These are phyloP conservation scores for Scutellaria galericulata DNA, from an alignment of 257 asterid species.

Conservation along the genomic window DNA sequence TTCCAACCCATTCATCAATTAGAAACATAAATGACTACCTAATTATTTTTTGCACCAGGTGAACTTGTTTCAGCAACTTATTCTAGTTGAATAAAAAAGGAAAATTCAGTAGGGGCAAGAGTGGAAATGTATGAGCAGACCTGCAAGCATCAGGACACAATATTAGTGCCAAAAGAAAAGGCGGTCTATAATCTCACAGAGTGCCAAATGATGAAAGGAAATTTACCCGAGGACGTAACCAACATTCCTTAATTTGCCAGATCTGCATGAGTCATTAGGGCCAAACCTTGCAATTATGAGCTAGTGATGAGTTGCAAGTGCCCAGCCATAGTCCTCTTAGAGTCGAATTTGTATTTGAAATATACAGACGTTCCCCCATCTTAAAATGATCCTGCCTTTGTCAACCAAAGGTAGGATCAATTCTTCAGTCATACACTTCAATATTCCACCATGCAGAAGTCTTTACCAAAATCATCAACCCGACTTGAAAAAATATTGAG, in stretches of 20 bases:
- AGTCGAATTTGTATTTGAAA: slow-evolving; percentile 1
- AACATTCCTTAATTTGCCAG: slow-evolving; percentile 30
- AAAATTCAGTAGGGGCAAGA: slow-evolving; percentile 33
- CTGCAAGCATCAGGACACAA: slow-evolving; percentile 42
- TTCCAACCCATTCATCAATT: slow-evolving; percentile 32
- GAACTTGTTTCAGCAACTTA: slow-evolving; percentile 40
- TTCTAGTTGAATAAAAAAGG: slow-evolving; percentile 38
- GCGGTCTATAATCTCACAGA: neutral
- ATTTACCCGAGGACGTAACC: slow-evolving; percentile 41
- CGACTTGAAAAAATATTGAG: slow-evolving; percentile 30
- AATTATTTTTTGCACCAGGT: slow-evolving; percentile 26
- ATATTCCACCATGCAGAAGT: slow-evolving; percentile 38
- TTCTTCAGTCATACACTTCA: slow-evolving; percentile 30
- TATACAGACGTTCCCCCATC: slow-evolving; percentile 32
- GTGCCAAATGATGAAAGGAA: slow-evolving; percentile 9
- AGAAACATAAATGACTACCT: slow-evolving; percentile 26
- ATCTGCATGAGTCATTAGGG: slow-evolving; percentile 22
- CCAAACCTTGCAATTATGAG: slow-evolving; percentile 9
- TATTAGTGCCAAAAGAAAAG: neutral
- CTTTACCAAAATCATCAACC: slow-evolving; percentile 37
- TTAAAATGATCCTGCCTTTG: slow-evolving; percentile 33
- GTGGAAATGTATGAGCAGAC: slow-evolving; percentile 35
- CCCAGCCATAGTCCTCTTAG: slow-evolving; percentile 21
- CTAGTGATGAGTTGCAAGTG: slow-evolving; percentile 22
- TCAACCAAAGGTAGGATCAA: slow-evolving; percentile 30